Base-by-base conservation (phyloP, 768 basidiomycete species). In the Trametes coccinea region DNA sequence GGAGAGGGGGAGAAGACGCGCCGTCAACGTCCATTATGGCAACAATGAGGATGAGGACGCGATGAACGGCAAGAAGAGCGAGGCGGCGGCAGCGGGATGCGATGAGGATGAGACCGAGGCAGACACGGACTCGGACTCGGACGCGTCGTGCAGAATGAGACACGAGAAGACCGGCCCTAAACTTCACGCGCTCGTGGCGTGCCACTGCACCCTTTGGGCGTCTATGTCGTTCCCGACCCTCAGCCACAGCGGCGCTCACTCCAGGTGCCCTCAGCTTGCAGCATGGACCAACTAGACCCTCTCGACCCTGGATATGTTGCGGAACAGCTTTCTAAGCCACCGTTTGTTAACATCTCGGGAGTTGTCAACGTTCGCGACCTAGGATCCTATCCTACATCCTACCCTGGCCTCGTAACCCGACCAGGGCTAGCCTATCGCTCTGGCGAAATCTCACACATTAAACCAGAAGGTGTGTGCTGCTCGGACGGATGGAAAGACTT, bases 291-390 rank as follows among this genome's bases (percentile, higher is more conserved):
- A 29, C 77, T 88, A 48, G 84, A 85, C 58, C 84, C 87, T 45
- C 74, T 92, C 48, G 89, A 92, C 68, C 83, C 88, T 2, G 72
- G 71, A 16, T 84, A 85, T 73, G 88, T 92, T 17, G 75, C 80
- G 6, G 79, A 86, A 27, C 74, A 84, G 9, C 82, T 92, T 41
- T 89, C 88, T 0, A 79, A 78, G 29, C 85, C 84, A 7, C 91
- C 91, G 0, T 93, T 93, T 66, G 81, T 90, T 8, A 69, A 77
- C 16, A 79, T 92, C 66, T 72, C 82, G n/a, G 91, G 91, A 33
- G 89, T 92, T 8, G 84, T 83, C 66, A 93, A 93, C 71, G 79
- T 88, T 53, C 81, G 91, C 56, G 88, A 90, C 74, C 78, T 93
- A 9, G 91, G 90, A 37, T 77, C 76, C 48, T 85, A 88, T 69